Evolutionary conservation across 345 rosid species (phyloP).

Genomic region (Geranium brycei): DNA sequence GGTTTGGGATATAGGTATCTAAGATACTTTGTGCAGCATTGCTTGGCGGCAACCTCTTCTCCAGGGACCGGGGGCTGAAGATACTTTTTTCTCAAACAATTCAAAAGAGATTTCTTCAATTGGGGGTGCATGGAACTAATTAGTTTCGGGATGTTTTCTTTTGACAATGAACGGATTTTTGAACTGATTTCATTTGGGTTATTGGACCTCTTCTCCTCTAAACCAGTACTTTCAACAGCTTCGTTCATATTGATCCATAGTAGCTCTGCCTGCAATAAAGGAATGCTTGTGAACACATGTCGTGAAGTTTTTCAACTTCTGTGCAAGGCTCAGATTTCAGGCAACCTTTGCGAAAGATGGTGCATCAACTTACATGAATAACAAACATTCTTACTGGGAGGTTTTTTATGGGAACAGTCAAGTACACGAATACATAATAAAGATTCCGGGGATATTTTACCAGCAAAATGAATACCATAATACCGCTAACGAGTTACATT

Average conservation of each 20-base stretch:
- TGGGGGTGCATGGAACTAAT: conserved; percentile 28
- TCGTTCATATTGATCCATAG: conserved; percentile 46
- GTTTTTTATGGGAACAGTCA: too few relatives aligned
- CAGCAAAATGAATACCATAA: too few relatives aligned
- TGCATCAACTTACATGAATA: too few relatives aligned
- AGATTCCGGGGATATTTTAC: too few relatives aligned
- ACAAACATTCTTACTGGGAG: too few relatives aligned
- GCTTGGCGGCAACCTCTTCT: conserved; percentile 26
- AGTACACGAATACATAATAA: too few relatives aligned
- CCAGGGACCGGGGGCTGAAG: conserved; percentile 22
- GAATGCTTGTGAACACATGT: background rate
- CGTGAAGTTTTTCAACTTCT: too few relatives aligned
- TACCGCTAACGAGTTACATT: too few relatives aligned
- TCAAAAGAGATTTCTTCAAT: conserved; percentile 33
- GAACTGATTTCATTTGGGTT: conserved; percentile 7
- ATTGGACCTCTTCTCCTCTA: conserved; percentile 23
- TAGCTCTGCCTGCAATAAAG: conserved; percentile 44
- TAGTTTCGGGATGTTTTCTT: conserved; percentile 30
- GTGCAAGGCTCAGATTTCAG: too few relatives aligned
- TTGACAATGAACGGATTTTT: conserved; percentile 17
- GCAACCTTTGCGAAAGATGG: too few relatives aligned
- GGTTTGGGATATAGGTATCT: conserved; percentile 19
- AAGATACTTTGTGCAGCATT: conserved; percentile 20
- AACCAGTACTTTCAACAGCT: conserved; percentile 27
- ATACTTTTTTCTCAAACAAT: conserved; percentile 42